A percentile compares a stretch with the other conserved stretches of the same genome.
These are phyloP conservation scores for Lipomyces yarrowii DNA, from an alignment of 1,139 yeast genomes.

Conservation along the genomic window DNA sequence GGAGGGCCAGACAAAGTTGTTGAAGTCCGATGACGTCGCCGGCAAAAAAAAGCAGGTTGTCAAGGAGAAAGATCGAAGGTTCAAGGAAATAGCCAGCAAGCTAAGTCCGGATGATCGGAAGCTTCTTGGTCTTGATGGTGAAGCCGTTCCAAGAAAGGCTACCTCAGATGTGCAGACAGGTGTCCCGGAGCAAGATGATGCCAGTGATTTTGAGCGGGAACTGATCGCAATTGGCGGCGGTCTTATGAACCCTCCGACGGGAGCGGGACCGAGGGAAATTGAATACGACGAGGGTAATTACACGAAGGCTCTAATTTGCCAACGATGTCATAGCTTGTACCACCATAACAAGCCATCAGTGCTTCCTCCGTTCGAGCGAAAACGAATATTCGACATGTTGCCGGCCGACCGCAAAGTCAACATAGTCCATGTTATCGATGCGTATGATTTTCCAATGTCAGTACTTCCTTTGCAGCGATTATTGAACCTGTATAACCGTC, in stretches of 20 bases:
- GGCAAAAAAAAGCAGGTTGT: background rate
- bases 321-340: conserved; percentile 13
- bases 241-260: background rate
- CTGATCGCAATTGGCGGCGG: background rate
- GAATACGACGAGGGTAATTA: background rate
- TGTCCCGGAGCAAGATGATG: background rate
- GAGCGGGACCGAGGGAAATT: background rate
- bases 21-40: background rate
- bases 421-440: conserved; percentile 63
- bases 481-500: conserved; percentile 2
- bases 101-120: background rate
- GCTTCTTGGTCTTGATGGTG: background rate
- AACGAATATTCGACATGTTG: conserved; percentile 10
- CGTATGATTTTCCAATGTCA: conserved; percentile 70
- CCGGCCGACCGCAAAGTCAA: conserved; percentile 44
- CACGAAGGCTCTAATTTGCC: conserved; percentile 9
- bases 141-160: background rate
- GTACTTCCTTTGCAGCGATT: conserved; percentile 42
- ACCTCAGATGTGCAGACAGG: background rate
- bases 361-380: conserved; percentile 5
- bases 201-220: background rate
- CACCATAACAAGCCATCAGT: conserved; percentile 12
- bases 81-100: background rate
- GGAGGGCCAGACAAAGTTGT: background rate
- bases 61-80: background rate